phyloP scores from a whole-genome alignment of 345 rosid species.

The Moringa oleifera region DNA sequence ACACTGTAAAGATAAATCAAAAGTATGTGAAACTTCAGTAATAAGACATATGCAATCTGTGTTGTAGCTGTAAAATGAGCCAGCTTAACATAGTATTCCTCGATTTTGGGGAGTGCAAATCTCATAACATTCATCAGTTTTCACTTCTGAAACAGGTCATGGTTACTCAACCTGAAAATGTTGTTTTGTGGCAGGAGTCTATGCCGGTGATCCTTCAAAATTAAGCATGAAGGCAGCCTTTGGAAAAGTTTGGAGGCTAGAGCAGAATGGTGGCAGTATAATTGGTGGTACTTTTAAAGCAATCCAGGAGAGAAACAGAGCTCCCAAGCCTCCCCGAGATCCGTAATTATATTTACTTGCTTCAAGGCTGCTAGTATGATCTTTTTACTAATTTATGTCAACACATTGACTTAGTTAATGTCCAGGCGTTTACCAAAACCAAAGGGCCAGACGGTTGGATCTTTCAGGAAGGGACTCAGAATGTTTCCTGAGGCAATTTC shows the following conservation, averaged over 20 bases:
- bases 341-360: constrained; percentile 46
- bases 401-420: constrained; percentile 13
- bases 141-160: background rate
- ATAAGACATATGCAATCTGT: too few species aligned
- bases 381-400: constrained; percentile 5
- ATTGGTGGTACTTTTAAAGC: constrained; percentile 79
- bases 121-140: background rate
- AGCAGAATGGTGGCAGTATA: constrained; percentile 81
- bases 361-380: constrained; percentile 11
- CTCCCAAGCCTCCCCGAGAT: constrained; percentile 64
- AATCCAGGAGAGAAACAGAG: constrained; percentile 67
- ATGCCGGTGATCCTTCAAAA: constrained; percentile 93
- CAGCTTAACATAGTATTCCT: background rate
- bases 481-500: constrained; percentile 91
- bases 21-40: too few species aligned
- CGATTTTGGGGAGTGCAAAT: background rate
- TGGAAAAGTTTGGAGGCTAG: constrained; percentile 95
- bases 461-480: constrained; percentile 78
- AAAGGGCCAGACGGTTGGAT: constrained; percentile 94
- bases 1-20: too few species aligned
- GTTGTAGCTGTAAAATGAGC: background rate
- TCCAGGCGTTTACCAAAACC: constrained; percentile 82
- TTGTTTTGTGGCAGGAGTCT: constrained; percentile 54
- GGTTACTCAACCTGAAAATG: background rate
- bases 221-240: constrained; percentile 94